A percentile compares a stretch with the other conserved stretches of the same genome.
These are phyloP conservation scores for Candida schatavii DNA, from an alignment of 805 yeast genomes.

Conservation along the genomic window DNA sequence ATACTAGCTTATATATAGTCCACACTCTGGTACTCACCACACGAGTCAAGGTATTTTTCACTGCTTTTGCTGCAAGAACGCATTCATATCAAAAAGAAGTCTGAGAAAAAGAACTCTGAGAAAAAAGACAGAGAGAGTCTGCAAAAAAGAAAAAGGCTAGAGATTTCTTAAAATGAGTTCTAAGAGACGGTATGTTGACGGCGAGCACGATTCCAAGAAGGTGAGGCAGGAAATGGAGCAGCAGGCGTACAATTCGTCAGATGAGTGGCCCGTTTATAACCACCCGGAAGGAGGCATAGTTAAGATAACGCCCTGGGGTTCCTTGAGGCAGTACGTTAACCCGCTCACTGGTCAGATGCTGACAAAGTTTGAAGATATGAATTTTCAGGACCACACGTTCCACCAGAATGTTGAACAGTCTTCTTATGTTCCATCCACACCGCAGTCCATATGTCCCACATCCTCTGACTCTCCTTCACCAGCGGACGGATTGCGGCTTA, in stretches of 20 bases:
- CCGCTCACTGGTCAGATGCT: constrained; percentile 43
- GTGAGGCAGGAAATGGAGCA: constrained; percentile 13
- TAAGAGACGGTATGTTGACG: constrained; percentile 14
- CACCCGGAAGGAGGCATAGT: constrained; percentile 64
- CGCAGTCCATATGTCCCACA: constrained; percentile 18
- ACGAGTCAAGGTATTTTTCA: too few species aligned
- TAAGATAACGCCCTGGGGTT: constrained; percentile 65
- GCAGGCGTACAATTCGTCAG: constrained; percentile 17
- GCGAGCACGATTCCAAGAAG: constrained; percentile 14
- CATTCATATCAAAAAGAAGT: not conserved
- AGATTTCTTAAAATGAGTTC: constrained; percentile 4
- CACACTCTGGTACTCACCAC: not conserved
- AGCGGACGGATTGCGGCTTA: constrained; percentile 20
- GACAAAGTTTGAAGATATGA: constrained; percentile 47
- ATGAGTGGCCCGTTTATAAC: constrained; percentile 54
- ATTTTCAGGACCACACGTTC: constrained; percentile 22
- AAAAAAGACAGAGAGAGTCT: not conserved
- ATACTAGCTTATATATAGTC: not conserved
- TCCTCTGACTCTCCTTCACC: constrained; percentile 13
- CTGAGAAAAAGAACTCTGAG: not conserved
- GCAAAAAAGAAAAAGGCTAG: not conserved
- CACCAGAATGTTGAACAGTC: constrained; percentile 1
- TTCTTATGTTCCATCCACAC: constrained; percentile 21
- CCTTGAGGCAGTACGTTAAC: constrained; percentile 45
- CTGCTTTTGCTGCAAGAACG: not conserved